Evolutionary conservation across 371 early-diverging fungal genomes (phyloP), one percentile per base, ranked within the genome.

Genomic region (Lichtheimia ramosa): DNA sequence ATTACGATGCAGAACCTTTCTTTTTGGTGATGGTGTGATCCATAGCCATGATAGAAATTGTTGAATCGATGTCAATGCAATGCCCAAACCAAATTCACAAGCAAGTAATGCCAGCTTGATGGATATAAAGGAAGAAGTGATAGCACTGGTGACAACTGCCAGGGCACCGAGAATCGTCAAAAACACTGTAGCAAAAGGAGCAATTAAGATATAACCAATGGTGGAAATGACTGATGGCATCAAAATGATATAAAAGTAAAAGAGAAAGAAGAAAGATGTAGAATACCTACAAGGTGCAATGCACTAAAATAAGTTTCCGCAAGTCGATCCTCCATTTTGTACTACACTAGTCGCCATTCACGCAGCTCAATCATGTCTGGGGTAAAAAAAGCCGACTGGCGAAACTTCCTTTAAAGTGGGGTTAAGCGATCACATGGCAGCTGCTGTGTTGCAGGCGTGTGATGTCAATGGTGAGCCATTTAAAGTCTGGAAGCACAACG

Each of bases 61-160:
- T 15, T 49, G 52, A 51, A 54, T 51, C 12, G 66, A 66, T 23
- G 48, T 48, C 3, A 66, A 21, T 10, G 62, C 60, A 34, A 66
- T 51, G 6, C 62, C 58, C 20, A 60, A 59, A 5, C 58, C 56
- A 25, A 62, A 57, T 27, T 58, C 66, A 14, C 54, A 24, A 14
- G 62, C 56, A 5, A 66, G 43, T 25, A 66, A 46, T 18, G 46
- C 34, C 3, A 66, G 62, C n/a, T 61, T 51, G 43, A 62, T 50
- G 21, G 61, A 62, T 43, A 66, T 59, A 39, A 66, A 66, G 5
- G 66, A 66, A 7, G 66, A 66, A 2, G 66, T 62, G 46, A 66
- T 39, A 27, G 56, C 43, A 18, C 66, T 62, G 34, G 62, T 62
- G 24, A 66, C 13, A 2, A 66, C 52, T 5, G 66, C 66, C 18